These are phyloP conservation scores for Taiozyma sp. DNA, from an alignment of 1,139 yeast species.

Conservation along the genomic window DNA sequence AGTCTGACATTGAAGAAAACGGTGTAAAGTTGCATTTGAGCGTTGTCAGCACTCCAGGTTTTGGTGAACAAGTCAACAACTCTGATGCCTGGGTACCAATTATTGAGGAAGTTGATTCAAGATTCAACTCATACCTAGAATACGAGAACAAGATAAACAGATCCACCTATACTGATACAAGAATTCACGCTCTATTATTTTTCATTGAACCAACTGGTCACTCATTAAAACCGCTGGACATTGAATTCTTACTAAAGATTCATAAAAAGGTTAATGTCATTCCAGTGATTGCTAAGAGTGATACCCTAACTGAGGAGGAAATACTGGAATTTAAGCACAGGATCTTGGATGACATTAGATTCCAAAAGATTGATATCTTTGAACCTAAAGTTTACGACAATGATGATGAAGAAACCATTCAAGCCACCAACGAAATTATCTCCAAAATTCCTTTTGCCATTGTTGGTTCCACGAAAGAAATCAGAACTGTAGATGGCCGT, in stretches of 20 bases:
- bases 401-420: slow-evolving; percentile 82
- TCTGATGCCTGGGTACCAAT: slow-evolving; percentile 91
- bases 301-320: slow-evolving; percentile 89
- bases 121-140: slow-evolving; percentile 87
- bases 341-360: slow-evolving; percentile 70
- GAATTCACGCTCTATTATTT: slow-evolving; percentile 84
- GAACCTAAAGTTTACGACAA: slow-evolving; percentile 73
- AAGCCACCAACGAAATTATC: slow-evolving; percentile 63
- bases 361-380: slow-evolving; percentile 76
- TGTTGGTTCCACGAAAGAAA: slow-evolving; percentile 82
- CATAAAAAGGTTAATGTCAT: slow-evolving; percentile 91
- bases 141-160: slow-evolving; percentile 86
- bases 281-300: slow-evolving; percentile 94
- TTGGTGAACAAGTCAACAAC: slow-evolving; percentile 89
- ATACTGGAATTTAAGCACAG: slow-evolving; percentile 66
- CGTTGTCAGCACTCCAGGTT: slow-evolving; percentile 90
- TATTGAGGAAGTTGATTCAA: slow-evolving; percentile 79
- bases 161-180: slow-evolving; percentile 63
- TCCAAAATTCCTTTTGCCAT: slow-evolving; percentile 87
- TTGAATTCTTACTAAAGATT: slow-evolving; percentile 81
- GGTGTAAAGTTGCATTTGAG: slow-evolving; percentile 86
- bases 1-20: slow-evolving; percentile 83
- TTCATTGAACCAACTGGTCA: slow-evolving; percentile 98
- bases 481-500: slow-evolving; percentile 72
- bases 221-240: slow-evolving; percentile 82